Conservation (phyloP, 148 eudicot species). For the Vaccinium myrtillus region DNA sequence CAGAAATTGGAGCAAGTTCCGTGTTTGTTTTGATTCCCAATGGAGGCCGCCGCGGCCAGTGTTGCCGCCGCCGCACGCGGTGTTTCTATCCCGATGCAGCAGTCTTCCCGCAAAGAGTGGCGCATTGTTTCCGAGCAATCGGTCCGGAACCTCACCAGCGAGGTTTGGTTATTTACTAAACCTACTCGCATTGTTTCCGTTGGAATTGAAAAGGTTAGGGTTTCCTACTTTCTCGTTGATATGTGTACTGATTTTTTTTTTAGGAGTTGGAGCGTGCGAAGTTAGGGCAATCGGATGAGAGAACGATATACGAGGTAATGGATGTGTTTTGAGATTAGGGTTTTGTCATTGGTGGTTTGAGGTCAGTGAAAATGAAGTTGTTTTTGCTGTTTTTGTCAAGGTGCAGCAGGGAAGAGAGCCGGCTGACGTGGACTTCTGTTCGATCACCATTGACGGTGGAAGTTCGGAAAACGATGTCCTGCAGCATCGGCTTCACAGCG, state of each 20-base stretch:
- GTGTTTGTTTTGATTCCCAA: slow-evolving; percentile 16
- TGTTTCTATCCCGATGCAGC: slow-evolving; percentile 42
- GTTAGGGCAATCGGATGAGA: slow-evolving; percentile 72
- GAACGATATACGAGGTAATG: slow-evolving; percentile 78
- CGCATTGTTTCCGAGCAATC: slow-evolving; percentile 69
- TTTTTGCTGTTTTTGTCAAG: slow-evolving; percentile 38
- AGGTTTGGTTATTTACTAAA: slow-evolving; percentile 31
- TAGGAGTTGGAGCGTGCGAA: slow-evolving; percentile 70
- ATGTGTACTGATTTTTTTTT: neutral
- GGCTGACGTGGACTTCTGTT: slow-evolving; percentile 61
- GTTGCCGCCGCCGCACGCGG: slow-evolving; percentile 50
- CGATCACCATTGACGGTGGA: slow-evolving; percentile 64
- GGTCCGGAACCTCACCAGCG: slow-evolving; percentile 46
- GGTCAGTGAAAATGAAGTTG: slow-evolving; percentile 16
- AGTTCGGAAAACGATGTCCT: slow-evolving; percentile 44
- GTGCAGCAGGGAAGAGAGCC: slow-evolving; percentile 76
- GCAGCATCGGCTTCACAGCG: slow-evolving; percentile 61
- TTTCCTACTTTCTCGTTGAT: slow-evolving; percentile 20
- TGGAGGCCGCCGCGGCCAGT: slow-evolving; percentile 69
- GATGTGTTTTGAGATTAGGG: slow-evolving; percentile 23
- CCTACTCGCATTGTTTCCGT: slow-evolving; percentile 13
- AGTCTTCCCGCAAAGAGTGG: slow-evolving; percentile 74
- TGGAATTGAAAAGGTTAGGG: slow-evolving; percentile 23
- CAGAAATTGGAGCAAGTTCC: slow-evolving; percentile 15
- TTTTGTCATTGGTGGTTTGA: neutral